Conservation (phyloP, 2,329 filamentous ascomycete genomes). For the Allantophomopsis cytisporea region DNA sequence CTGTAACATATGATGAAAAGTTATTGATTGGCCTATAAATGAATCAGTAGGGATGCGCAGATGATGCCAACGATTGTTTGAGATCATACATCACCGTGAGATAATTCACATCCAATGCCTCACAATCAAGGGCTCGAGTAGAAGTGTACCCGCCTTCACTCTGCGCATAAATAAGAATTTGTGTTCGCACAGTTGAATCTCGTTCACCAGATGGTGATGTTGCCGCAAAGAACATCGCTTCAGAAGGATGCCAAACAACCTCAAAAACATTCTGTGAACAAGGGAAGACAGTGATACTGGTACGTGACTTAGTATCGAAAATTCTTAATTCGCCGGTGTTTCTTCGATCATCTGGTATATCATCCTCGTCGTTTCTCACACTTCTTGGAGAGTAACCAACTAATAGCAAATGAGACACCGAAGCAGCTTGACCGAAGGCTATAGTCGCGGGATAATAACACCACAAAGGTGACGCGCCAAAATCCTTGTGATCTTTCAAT, state of each 20-base stretch:
- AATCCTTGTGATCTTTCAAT: constrained; percentile 10
- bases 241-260: constrained; percentile 45
- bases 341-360: constrained; percentile 41
- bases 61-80: constrained; percentile 3
- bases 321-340: constrained; percentile 45
- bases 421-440: constrained; percentile 38
- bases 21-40: constrained; percentile 32
- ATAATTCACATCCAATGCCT: constrained; percentile 48
- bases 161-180: constrained; percentile 39
- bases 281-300: constrained; percentile 31
- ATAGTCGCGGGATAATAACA: constrained; percentile 50
- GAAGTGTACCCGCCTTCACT: constrained; percentile 26
- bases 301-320: constrained; percentile 33
- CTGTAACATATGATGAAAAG: constrained; percentile 38
- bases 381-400: constrained; percentile 51
- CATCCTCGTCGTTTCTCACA: constrained; percentile 33
- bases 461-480: constrained; percentile 28
- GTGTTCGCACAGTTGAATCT: constrained; percentile 33
- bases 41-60: constrained; percentile 10
- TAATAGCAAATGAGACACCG: constrained; percentile 35
- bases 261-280: constrained; percentile 50
- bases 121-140: constrained; percentile 42
- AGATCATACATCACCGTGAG: constrained; percentile 32
- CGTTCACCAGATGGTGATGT: constrained; percentile 36
- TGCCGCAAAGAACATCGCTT: constrained; percentile 39